These are phyloP conservation scores for Stromatinia cepivora DNA, from an alignment of 2,329 filamentous ascomycete species.

Conservation along the genomic window DNA sequence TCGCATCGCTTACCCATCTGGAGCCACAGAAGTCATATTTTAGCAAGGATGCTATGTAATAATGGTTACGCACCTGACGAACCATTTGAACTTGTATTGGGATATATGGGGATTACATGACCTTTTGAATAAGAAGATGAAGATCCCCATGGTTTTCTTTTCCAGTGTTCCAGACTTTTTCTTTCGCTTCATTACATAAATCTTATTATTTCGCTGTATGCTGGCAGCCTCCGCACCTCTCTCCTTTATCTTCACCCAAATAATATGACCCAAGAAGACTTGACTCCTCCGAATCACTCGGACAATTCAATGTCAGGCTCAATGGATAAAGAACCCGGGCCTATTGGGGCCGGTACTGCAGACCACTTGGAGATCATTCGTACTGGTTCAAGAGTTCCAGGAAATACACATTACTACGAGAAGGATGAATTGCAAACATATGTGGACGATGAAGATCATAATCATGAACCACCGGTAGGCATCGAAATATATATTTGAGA, in stretches of 20 bases:
- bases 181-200: not conserved
- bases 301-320: constrained; percentile 30
- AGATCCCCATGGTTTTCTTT: not conserved
- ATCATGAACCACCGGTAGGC: constrained; percentile 48
- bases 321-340: constrained; percentile 30
- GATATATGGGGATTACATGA: constrained; percentile 13
- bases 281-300: constrained; percentile 11
- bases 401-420: constrained; percentile 31
- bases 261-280: constrained; percentile 1
- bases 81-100: not conserved
- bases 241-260: not conserved
- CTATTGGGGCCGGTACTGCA: not conserved
- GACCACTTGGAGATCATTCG: constrained; percentile 12
- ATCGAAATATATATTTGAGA: not conserved
- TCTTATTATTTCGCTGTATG: not conserved
- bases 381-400: constrained; percentile 29
- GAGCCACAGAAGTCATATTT: not conserved
- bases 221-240: not conserved
- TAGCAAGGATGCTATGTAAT: not conserved
- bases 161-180: not conserved
- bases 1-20: not conserved
- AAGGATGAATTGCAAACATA: constrained; percentile 45
- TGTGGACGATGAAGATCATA: constrained; percentile 50
- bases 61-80: not conserved
- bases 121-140: constrained; percentile 4